Conservation (phyloP, 1,284 basidiomycete genomes). For the Anthracocystis walkeri region DNA sequence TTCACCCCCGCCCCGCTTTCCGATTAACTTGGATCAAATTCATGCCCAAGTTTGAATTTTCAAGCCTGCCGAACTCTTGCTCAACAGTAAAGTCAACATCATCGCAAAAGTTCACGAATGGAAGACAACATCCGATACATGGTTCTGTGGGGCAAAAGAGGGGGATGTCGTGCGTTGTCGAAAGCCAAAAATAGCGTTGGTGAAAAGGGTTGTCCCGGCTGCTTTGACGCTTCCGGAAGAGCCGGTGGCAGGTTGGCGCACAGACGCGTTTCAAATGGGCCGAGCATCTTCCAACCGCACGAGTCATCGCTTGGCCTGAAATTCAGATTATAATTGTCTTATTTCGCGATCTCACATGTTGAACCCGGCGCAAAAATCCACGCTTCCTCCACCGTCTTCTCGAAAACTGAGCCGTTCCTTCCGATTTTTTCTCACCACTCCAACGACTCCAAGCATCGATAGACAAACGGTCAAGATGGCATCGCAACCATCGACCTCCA, state of each 20-base stretch:
- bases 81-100: too few relatives aligned
- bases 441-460: not conserved
- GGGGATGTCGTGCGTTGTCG: slow-evolving; percentile 6
- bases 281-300: slow-evolving; percentile 37
- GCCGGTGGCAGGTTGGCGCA: slow-evolving; percentile 18
- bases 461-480: not conserved
- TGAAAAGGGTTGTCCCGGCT: slow-evolving; percentile 1
- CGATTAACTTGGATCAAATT: too few relatives aligned
- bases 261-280: not conserved
- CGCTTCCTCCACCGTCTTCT: not conserved
- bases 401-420: not conserved
- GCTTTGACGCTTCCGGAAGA: slow-evolving; percentile 15
- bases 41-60: too few relatives aligned
- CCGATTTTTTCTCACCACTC: not conserved
- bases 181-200: not conserved
- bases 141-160: too few relatives aligned
- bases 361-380: not conserved
- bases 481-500: not conserved
- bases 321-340: not conserved
- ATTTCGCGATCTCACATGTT: not conserved
- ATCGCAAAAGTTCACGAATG: too few relatives aligned
- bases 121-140: too few relatives aligned
- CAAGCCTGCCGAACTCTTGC: too few relatives aligned
- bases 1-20: too few relatives aligned
- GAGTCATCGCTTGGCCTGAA: slow-evolving; percentile 6